These are phyloP conservation scores for Pyrus hybrid DNA, from an alignment of 331 rosid genomes.

Conservation along the genomic window DNA sequence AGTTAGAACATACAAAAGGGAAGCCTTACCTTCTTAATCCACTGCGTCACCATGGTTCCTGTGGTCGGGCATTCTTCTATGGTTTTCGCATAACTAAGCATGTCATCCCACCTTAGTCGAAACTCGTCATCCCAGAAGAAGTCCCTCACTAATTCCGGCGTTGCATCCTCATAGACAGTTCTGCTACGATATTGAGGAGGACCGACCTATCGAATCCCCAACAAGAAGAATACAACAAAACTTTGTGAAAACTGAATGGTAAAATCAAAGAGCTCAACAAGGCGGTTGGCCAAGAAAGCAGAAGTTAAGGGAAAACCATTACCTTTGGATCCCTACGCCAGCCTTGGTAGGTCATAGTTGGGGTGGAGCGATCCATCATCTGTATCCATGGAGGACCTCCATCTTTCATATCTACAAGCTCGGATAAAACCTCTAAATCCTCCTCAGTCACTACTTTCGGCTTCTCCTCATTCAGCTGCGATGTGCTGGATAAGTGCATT, in stretches of 20 bases:
- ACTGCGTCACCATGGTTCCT: conserved; percentile 73
- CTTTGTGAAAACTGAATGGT: background rate
- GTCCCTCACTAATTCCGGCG: conserved; percentile 74
- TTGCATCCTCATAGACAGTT: conserved; percentile 70
- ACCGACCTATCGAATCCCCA: conserved; percentile 51
- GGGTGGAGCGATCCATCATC: conserved; percentile 57
- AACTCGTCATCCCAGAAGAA: conserved; percentile 92
- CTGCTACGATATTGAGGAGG: conserved; percentile 84
- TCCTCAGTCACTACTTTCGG: conserved; percentile 21
- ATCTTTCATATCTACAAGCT: conserved; percentile 51
- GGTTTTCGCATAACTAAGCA: conserved; percentile 50
- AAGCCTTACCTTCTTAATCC: conserved; percentile 79
- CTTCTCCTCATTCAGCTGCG: conserved; percentile 11
- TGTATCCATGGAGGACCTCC: conserved; percentile 59
- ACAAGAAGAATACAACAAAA: background rate
- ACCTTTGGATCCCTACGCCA: conserved; percentile 68
- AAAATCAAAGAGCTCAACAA: background rate
- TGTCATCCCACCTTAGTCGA: conserved; percentile 80
- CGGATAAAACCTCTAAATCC: conserved; percentile 35
- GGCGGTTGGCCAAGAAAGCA: background rate
- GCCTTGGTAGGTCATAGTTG: conserved; percentile 45
- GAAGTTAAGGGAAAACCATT: background rate
- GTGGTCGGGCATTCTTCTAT: conserved; percentile 57
- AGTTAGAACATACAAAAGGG: background rate
- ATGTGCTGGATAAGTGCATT: background rate